Percentiles rank a stretch among this genome's conserved stretches.
Evolutionary conservation across 495 filamentous ascomycete genomes (phyloP).

Genomic region (Aspergillus nidulans): DNA sequence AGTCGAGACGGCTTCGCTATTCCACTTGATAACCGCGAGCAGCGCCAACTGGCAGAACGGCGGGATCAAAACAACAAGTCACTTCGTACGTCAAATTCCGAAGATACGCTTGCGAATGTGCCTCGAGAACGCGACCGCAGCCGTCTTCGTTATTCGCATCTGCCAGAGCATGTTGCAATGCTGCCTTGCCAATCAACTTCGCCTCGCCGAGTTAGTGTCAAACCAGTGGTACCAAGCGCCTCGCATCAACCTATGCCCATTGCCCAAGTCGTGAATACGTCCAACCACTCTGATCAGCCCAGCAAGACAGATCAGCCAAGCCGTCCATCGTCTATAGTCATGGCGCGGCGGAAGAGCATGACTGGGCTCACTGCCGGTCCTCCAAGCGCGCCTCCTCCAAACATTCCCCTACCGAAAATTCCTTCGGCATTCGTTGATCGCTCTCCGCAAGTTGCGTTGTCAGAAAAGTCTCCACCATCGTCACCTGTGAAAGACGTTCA

Average conservation of each 20-base stretch:
- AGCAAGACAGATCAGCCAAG: background rate
- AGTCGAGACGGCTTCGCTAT: conserved; percentile 27
- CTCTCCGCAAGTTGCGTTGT: background rate
- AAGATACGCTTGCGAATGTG: conserved; percentile 27
- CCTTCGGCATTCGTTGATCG: conserved; percentile 31
- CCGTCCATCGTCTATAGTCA: conserved; percentile 6
- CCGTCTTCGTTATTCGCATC: conserved; percentile 21
- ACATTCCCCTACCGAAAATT: conserved; percentile 58
- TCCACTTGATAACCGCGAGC: conserved; percentile 19
- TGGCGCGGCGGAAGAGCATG: conserved; percentile 50
- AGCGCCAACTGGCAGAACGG: conserved; percentile 2
- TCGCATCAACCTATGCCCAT: background rate
- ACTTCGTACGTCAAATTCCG: conserved; percentile 33
- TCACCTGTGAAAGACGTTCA: conserved; percentile 1
- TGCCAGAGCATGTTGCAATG: conserved; percentile 13
- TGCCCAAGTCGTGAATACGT: background rate
- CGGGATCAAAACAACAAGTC: conserved; percentile 10
- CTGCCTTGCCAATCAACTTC: background rate
- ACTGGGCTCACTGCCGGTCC: conserved; percentile 55
- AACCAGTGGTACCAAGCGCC: background rate
- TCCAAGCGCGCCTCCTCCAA: conserved; percentile 59
- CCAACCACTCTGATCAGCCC: background rate
- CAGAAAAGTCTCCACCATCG: background rate
- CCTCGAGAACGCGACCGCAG: conserved; percentile 7
- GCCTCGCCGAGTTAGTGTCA: background rate